These are phyloP conservation scores for Ceratocystis albifundus DNA, from an alignment of 2,329 filamentous ascomycete species.

Conservation along the genomic window DNA sequence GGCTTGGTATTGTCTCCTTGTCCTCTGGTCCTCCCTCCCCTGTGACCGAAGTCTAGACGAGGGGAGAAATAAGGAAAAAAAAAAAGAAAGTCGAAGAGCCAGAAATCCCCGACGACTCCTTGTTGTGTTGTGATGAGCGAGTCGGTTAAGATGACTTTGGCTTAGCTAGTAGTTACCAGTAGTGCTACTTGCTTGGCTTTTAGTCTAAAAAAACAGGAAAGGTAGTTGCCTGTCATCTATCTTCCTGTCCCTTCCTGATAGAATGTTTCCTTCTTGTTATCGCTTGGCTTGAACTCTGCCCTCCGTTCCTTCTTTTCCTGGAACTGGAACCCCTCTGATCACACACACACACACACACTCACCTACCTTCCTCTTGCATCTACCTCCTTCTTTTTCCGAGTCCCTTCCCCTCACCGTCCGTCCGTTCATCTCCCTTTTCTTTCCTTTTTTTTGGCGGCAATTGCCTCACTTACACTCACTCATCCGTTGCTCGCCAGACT, in stretches of 20 bases:
- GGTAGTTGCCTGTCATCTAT: constrained; percentile 10
- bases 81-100: background rate
- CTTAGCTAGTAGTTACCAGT: constrained; percentile 3
- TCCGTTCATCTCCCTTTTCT: background rate
- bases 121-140: constrained; percentile 5
- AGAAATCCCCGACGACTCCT: constrained; percentile 10
- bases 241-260: background rate
- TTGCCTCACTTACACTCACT: background rate
- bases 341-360: background rate
- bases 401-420: background rate
- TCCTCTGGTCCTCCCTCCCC: background rate
- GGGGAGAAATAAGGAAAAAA: background rate
- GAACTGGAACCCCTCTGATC: constrained; percentile 4
- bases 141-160: constrained; percentile 8
- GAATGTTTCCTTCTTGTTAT: background rate
- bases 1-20: background rate
- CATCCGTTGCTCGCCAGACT: background rate
- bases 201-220: constrained; percentile 1
- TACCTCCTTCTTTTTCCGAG: background rate
- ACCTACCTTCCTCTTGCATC: background rate
- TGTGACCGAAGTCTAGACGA: background rate
- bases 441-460: background rate
- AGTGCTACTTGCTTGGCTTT: background rate
- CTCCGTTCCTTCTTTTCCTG: background rate
- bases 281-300: background rate